Conservation (phyloP, 306 rosid genomes). For the Quillaja saponaria region DNA sequence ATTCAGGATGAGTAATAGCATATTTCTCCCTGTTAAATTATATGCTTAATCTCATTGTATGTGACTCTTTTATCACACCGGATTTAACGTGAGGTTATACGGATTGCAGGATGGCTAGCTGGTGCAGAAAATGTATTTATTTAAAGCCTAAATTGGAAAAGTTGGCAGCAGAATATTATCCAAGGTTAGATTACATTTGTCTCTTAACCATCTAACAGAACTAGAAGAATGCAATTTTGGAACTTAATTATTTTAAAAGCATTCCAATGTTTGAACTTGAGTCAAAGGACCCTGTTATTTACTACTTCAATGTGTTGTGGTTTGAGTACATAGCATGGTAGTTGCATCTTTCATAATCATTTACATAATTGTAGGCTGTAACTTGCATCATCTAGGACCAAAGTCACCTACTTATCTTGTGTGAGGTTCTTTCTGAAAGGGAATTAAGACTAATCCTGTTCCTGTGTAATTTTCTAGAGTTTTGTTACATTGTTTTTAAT, state of each 20-base stretch:
- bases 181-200: constrained; percentile 49
- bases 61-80: constrained; percentile 20
- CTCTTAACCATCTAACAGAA: not conserved
- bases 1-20: too few species aligned
- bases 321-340: too few species aligned
- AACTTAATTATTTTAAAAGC: not conserved
- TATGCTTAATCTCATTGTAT: too few species aligned
- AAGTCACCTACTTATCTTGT: too few species aligned
- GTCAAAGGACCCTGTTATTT: too few species aligned
- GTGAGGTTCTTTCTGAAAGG: not conserved
- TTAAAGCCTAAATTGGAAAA: constrained; percentile 84
- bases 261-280: not conserved
- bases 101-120: constrained; percentile 74
- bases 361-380: too few species aligned
- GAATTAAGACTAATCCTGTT: not conserved
- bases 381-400: too few species aligned
- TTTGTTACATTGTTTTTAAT: constrained; percentile 1
- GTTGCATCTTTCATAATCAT: too few species aligned
- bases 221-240: not conserved
- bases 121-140: constrained; percentile 95
- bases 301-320: too few species aligned
- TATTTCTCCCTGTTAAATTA: too few species aligned
- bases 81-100: constrained; percentile 34
- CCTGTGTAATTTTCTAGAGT: constrained; percentile 8
- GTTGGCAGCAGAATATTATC: constrained; percentile 69